Percentiles rank a stretch among this genome's conserved stretches.
These are phyloP conservation scores for Rhodotorula babjevae DNA, from an alignment of 768 basidiomycete species.

Conservation along the genomic window DNA sequence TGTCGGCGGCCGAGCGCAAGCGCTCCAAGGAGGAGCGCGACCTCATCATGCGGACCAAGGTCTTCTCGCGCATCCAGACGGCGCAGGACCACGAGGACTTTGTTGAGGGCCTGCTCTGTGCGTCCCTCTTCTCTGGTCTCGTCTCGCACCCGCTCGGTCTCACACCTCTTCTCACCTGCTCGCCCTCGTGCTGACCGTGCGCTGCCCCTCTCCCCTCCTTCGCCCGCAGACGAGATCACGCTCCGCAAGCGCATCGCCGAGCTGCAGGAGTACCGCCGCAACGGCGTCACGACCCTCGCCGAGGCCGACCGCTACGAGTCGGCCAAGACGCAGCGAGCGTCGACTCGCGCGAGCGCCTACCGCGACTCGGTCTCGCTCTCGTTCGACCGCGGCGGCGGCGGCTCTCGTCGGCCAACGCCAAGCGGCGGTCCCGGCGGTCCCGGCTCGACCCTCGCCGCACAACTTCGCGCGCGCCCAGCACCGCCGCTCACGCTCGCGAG, in stretches of 20 bases:
- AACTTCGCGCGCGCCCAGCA: background rate
- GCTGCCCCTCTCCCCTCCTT: background rate
- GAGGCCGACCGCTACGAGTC: conserved; percentile 86
- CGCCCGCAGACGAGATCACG: conserved; percentile 68
- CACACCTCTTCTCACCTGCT: too few species aligned
- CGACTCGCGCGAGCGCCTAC: conserved; percentile 14
- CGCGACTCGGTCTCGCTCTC: conserved; percentile 25
- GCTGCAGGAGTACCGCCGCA: conserved; percentile 79
- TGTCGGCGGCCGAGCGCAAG: conserved; percentile 87
- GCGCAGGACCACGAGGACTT: conserved; percentile 86
- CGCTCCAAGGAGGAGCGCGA: conserved; percentile 85
- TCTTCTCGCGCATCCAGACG: conserved; percentile 84
- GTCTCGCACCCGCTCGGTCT: background rate
- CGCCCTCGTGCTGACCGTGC: too few species aligned
- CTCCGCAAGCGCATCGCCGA: conserved; percentile 85
- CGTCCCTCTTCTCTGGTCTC: conserved; percentile 42
- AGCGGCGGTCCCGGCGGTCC: too few species aligned
- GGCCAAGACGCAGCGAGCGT: conserved; percentile 53
- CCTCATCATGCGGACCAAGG: conserved; percentile 77
- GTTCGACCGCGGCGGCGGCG: conserved; percentile 10
- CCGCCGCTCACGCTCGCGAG: conserved; percentile 77
- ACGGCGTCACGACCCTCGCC: conserved; percentile 74
- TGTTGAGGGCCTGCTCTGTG: conserved; percentile 83
- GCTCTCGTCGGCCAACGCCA: background rate
- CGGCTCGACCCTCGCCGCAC: background rate